Conservation (phyloP, 176 grass and related monocot species). For the Avena eriantha region DNA sequence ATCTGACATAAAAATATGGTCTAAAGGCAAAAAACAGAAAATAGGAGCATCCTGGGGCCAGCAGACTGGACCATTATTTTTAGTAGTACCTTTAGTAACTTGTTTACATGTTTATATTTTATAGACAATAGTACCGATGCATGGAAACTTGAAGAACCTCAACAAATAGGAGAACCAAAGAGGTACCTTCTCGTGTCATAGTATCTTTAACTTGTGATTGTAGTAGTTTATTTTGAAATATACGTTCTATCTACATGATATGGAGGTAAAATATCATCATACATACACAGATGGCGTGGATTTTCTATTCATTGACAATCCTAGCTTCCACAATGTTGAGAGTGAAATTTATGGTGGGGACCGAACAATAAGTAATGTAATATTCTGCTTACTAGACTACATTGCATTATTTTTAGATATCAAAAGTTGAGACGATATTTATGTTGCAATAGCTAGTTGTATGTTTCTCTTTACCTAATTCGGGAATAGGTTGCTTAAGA, state of each 20-base stretch:
- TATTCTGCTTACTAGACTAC: conserved; percentile 34
- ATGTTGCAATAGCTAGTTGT: conserved; percentile 27
- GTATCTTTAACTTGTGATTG: conserved; percentile 25
- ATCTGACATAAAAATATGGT: not conserved
- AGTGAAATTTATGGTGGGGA: conserved; percentile 93
- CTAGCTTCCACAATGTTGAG: conserved; percentile 70
- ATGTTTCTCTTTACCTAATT: conserved; percentile 29
- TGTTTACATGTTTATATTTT: conserved; percentile 31
- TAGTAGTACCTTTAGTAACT: conserved; percentile 27
- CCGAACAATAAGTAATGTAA: conserved; percentile 64
- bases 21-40: not conserved
- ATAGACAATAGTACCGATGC: conserved; percentile 81
- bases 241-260: conserved; percentile 59
- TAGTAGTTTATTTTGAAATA: conserved; percentile 23
- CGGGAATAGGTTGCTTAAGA: conserved; percentile 10
- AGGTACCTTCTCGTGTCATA: conserved; percentile 50
- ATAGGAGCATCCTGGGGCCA: not conserved
- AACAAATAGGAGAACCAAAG: conserved; percentile 69
- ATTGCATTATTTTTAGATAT: conserved; percentile 32
- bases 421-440: conserved; percentile 33
- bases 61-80: not conserved
- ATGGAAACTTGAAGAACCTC: conserved; percentile 68
- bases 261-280: conserved; percentile 89
- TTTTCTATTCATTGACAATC: conserved; percentile 92
- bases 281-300: conserved; percentile 86